phyloP scores from a whole-genome alignment of 441 rosid species.

The Jatropha multifida region DNA sequence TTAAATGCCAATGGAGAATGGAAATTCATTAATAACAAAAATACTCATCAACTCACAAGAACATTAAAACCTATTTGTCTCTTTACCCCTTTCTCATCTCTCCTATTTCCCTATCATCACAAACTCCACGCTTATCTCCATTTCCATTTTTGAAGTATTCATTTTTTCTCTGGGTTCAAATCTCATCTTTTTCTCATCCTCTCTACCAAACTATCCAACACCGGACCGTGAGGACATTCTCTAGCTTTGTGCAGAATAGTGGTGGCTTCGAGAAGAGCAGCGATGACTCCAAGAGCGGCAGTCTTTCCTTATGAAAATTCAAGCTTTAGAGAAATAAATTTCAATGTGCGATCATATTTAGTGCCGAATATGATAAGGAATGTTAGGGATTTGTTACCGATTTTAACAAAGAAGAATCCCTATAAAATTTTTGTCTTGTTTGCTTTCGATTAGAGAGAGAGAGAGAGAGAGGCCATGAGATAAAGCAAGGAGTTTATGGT shows the following conservation, averaged over 20 bases:
- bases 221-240: constrained; percentile 41
- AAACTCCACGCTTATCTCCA: constrained; percentile 7
- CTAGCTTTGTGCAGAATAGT: constrained; percentile 87
- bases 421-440: too few relatives aligned
- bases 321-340: constrained; percentile 45
- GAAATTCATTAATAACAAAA: too few relatives aligned
- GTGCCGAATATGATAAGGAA: constrained; percentile 43
- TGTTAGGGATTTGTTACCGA: constrained; percentile 51
- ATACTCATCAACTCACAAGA: too few relatives aligned
- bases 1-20: too few relatives aligned
- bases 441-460: too few relatives aligned
- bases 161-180: constrained; percentile 23
- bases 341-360: constrained; percentile 31
- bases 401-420: constrained; percentile 52
- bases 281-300: constrained; percentile 78
- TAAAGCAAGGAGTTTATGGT: too few relatives aligned
- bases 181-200: constrained; percentile 36
- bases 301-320: constrained; percentile 46
- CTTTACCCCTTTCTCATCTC: background rate
- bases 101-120: background rate
- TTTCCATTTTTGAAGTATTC: constrained; percentile 28
- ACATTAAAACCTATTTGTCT: too few relatives aligned
- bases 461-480: too few relatives aligned
- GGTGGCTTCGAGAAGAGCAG: constrained; percentile 83
- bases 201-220: constrained; percentile 10